Conservation (phyloP, 2,329 filamentous ascomycete genomes). For the Ilyonectria robusta region DNA sequence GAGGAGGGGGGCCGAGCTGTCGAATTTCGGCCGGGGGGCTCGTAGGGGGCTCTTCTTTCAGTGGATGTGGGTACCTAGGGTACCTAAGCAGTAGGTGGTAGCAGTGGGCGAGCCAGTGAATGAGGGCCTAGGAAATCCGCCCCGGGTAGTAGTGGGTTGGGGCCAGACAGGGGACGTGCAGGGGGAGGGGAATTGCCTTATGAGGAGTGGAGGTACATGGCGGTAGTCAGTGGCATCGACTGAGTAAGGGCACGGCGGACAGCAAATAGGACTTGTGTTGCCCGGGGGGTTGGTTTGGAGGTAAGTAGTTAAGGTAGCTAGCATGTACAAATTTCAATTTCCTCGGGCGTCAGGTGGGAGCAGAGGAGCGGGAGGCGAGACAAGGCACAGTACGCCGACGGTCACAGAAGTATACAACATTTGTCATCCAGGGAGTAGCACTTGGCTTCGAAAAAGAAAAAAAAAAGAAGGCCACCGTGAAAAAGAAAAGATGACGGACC, state of each 20-base stretch:
- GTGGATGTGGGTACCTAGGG: slow-evolving; percentile 29
- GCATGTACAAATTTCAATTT: slow-evolving; percentile 11
- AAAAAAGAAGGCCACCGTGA: slow-evolving; percentile 10
- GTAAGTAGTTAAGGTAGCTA: neutral
- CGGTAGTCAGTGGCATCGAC: neutral
- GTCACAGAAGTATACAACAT: neutral
- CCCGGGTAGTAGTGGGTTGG: slow-evolving; percentile 29
- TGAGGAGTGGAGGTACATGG: slow-evolving; percentile 12
- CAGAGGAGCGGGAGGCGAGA: neutral
- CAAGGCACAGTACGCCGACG: neutral
- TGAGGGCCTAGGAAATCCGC: slow-evolving; percentile 24
- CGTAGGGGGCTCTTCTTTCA: slow-evolving; percentile 28
- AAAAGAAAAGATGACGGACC: slow-evolving; percentile 12
- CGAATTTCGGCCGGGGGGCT: slow-evolving; percentile 35
- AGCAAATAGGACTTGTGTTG: slow-evolving; percentile 2
- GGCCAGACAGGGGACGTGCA: slow-evolving; percentile 23
- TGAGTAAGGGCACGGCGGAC: slow-evolving; percentile 3
- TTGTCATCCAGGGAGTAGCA: slow-evolving; percentile 4
- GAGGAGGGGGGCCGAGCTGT: slow-evolving; percentile 32
- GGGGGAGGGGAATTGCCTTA: slow-evolving; percentile 26
- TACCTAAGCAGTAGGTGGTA: slow-evolving; percentile 23
- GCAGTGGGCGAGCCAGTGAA: slow-evolving; percentile 18
- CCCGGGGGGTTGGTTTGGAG: neutral
- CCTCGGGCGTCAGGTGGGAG: neutral
- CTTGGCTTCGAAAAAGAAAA: neutral